Base-by-base conservation (phyloP, 257 asterid genomes). In the Primulina tabacum region DNA sequence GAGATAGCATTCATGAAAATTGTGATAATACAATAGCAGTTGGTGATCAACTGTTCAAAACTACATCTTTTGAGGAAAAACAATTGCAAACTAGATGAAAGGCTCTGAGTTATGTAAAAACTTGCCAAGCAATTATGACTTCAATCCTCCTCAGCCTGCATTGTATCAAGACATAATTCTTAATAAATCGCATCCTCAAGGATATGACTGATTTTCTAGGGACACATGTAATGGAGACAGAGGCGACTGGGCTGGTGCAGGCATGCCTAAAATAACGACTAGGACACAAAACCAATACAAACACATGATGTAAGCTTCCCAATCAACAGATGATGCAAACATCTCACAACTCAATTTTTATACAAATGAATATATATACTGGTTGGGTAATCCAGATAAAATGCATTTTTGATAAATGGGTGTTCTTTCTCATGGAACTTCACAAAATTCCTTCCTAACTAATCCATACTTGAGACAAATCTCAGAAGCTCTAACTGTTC, bases 101-200 rank as follows among this genome's bases (percentile, higher is more conserved):
- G 61, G 57, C 58, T 52, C 53, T 2, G 57, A 29, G 35, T 26
- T 55, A 18, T 53, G 58, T 21, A 65, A 69, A 24, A 69, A 56
- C 67, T 53, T 37, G 65, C 55, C 67, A 40, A 35, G 14, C 61
- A 69, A 30, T 28, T 72, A 34, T 18, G 62, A 64, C 21, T 73
- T 77, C 78, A 81, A 59, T 81, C 82, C 26, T 77, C 83, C 29
- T 18, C 82, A 33, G 47, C 87, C 90, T 85, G 85, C 83, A 74
- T 29, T 43, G 50, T 38, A 72, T 10, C 52, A 21, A 66, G 62
- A 32, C 30, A 62, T 21, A 9, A n/a, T 10, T 3, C 56, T 73
- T 40, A 72, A n/a, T 55, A 28, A 24, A 28, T 35, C 29, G 1
- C 52, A 17, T 47, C 14, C 40, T 50, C 32, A 24, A 74, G 50